Evolutionary conservation across 2,329 filamentous ascomycete species (phyloP).

Genomic region (Fusarium liriodendri): DNA sequence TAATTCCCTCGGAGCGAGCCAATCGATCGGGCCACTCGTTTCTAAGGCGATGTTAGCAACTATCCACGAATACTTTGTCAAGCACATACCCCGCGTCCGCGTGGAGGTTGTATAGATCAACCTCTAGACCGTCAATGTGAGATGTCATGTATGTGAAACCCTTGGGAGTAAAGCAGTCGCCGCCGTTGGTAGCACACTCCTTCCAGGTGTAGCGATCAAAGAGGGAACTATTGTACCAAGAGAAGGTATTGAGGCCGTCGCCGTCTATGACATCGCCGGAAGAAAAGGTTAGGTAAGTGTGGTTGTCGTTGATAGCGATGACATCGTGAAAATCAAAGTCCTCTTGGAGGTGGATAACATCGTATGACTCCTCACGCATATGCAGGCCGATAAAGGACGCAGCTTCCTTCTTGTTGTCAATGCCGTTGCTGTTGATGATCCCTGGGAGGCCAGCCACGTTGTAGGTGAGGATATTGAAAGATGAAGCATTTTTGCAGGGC

Average conservation of each 20-base stretch:
- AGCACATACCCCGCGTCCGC: conserved; percentile 58
- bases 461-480: not conserved
- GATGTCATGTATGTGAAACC: not conserved
- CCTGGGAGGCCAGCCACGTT: not conserved
- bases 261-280: not conserved
- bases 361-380: not conserved
- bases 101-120: conserved; percentile 71
- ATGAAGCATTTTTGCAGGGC: not conserved
- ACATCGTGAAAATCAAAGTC: not conserved
- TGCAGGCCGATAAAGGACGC: not conserved
- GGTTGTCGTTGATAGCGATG: not conserved
- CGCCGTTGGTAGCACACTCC: not conserved
- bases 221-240: too few species aligned
- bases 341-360: not conserved
- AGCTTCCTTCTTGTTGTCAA: not conserved
- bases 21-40: not conserved
- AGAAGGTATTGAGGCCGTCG: not conserved
- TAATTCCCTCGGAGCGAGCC: not conserved
- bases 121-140: not conserved
- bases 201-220: not conserved
- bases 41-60: not conserved
- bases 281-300: not conserved
- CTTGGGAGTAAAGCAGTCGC: not conserved
- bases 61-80: fast-evolving
- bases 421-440: not conserved